These are phyloP conservation scores for Mucor sp. DNA, from an alignment of 371 early-diverging fungal genomes.

Conservation along the genomic window DNA sequence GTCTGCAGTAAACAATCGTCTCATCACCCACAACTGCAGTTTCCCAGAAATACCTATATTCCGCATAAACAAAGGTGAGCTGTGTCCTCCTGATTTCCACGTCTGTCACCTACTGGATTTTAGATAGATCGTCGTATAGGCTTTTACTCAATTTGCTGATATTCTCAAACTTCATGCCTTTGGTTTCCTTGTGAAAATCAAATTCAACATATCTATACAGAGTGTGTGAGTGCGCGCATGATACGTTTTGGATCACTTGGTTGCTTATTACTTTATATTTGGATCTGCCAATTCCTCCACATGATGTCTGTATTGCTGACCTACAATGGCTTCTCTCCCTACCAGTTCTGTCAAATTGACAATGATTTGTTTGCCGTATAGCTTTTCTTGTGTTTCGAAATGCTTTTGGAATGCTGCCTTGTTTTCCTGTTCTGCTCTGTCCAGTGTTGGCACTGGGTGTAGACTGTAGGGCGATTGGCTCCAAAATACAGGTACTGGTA, in stretches of 20 bases:
- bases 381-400: constrained; percentile 61
- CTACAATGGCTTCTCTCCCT: constrained; percentile 59
- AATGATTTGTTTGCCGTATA: constrained; percentile 78
- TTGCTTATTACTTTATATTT: constrained; percentile 40
- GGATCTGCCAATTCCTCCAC: constrained; percentile 47
- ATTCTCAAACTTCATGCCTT: constrained; percentile 59
- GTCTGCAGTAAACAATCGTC: constrained; percentile 32
- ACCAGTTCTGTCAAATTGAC: constrained; percentile 77
- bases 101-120: constrained; percentile 51
- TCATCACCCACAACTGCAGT: constrained; percentile 10
- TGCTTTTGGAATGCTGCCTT: constrained; percentile 59
- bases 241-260: not conserved
- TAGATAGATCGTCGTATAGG: constrained; percentile 44
- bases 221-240: not conserved
- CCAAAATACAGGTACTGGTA: constrained; percentile 66
- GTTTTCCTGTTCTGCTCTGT: constrained; percentile 61
- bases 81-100: too few relatives aligned
- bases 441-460: constrained; percentile 65
- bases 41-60: constrained; percentile 49
- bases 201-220: constrained; percentile 81
- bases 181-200: constrained; percentile 85
- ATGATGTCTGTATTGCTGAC: constrained; percentile 47
- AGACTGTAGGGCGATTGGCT: constrained; percentile 70
- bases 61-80: too few relatives aligned
- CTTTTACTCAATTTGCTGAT: constrained; percentile 47